phyloP scores from a whole-genome alignment of 345 rosid species.

The Eucalyptus virginea region DNA sequence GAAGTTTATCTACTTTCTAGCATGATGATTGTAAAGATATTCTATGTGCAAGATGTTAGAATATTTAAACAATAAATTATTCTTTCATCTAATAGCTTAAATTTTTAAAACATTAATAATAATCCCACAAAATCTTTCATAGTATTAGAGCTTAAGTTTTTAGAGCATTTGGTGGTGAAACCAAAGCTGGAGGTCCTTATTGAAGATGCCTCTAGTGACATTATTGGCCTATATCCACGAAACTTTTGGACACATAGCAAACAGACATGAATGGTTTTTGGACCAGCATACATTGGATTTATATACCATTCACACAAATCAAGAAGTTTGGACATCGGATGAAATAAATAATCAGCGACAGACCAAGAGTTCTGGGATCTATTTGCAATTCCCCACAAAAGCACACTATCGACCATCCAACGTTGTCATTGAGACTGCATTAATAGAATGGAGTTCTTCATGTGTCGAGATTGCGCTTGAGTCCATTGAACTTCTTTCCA shows the following conservation, averaged over 20 bases:
- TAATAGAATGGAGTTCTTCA: neutral
- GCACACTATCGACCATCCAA: neutral
- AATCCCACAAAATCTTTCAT: fast-evolving
- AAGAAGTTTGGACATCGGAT: neutral
- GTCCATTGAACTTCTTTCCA: neutral
- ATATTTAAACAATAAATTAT: too few relatives aligned
- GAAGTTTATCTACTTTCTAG: too few relatives aligned
- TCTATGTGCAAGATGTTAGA: fast-evolving
- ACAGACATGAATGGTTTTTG: neutral
- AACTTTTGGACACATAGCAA: too few relatives aligned
- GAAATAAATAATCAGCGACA: too few relatives aligned
- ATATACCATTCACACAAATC: neutral
- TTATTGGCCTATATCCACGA: too few relatives aligned
- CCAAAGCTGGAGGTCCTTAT: too few relatives aligned
- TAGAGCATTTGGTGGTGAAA: too few relatives aligned
- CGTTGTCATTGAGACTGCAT: neutral
- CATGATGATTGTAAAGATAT: too few relatives aligned
- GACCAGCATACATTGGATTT: fast-evolving
- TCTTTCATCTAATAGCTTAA: too few relatives aligned
- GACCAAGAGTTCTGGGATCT: neutral
- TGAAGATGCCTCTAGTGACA: too few relatives aligned
- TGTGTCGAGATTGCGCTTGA: neutral
- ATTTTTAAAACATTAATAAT: fast-evolving
- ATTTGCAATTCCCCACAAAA: neutral
- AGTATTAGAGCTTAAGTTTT: too few relatives aligned